A percentile compares a stretch with the other conserved stretches of the same genome.
These are phyloP conservation scores for Isatis tinctoria DNA, from an alignment of 345 rosid species.

Conservation along the genomic window DNA sequence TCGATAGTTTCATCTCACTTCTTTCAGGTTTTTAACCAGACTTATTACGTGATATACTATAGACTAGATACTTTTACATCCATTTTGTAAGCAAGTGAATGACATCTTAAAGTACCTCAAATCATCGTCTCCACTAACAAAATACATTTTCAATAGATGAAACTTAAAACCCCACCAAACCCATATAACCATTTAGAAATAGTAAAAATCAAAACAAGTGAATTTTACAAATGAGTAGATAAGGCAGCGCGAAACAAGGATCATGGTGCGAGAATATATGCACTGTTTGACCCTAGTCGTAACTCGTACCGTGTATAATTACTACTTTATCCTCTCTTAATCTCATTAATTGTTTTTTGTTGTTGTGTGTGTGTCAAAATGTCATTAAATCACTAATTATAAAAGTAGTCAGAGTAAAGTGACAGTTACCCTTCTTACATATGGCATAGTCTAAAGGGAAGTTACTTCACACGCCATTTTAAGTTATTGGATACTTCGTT, in stretches of 20 bases:
- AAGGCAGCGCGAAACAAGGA: slow-evolving; percentile 32
- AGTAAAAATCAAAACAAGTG: background rate
- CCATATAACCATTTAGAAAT: too few relatives aligned
- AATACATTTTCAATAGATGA: background rate
- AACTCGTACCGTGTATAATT: background rate
- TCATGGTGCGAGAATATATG: slow-evolving; percentile 30
- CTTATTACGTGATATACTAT: background rate
- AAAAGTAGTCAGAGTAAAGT: background rate
- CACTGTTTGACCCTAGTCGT: slow-evolving; percentile 24
- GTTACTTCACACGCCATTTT: background rate
- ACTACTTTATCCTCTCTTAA: background rate
- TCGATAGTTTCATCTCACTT: background rate
- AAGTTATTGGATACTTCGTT: background rate
- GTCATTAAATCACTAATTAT: background rate
- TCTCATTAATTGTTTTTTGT: background rate
- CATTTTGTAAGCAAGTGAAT: background rate
- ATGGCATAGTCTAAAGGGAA: slow-evolving; percentile 6
- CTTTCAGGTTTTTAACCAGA: background rate
- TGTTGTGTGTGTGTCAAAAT: background rate
- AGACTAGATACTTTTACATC: background rate
- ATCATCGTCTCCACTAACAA: background rate
- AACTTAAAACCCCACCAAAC: background rate
- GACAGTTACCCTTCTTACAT: background rate
- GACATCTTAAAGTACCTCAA: background rate
- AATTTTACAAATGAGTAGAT: background rate